A percentile compares a stretch with the other conserved stretches of the same genome.
Conservation (phyloP, 2,329 filamentous ascomycete genomes). For the Lachnellula suecica region DNA sequence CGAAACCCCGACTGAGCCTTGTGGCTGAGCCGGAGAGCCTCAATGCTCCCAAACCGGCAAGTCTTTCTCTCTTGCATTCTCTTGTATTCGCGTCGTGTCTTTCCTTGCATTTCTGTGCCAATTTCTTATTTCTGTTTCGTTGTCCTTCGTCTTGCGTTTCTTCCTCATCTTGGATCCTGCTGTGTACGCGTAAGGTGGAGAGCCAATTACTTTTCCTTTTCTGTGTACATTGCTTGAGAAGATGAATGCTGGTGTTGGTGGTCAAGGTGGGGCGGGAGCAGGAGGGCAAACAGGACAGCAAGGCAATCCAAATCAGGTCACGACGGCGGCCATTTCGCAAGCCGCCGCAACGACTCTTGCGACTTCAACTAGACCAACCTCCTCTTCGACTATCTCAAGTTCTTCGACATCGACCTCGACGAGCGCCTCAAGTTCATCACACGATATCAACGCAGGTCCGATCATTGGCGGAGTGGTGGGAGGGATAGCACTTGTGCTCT, state of each 20-base stretch:
- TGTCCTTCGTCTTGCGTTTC: background rate
- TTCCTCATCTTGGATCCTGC: background rate
- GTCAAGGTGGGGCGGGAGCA: background rate
- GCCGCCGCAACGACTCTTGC: background rate
- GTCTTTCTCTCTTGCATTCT: background rate
- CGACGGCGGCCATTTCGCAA: background rate
- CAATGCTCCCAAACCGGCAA: background rate
- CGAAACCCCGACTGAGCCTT: background rate
- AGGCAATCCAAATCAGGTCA: background rate
- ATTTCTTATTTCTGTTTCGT: background rate
- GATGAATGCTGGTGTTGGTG: background rate
- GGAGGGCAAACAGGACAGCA: background rate
- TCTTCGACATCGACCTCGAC: constrained; percentile 10
- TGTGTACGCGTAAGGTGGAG: constrained; percentile 1
- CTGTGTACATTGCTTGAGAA: background rate
- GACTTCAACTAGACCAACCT: background rate
- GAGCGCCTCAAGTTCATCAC: constrained; percentile 6
- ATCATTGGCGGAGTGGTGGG: constrained; percentile 22
- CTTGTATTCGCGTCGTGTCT: background rate
- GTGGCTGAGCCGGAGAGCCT: background rate
- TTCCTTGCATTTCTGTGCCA: background rate
- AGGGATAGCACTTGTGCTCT: constrained; percentile 14
- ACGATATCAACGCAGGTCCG: constrained; percentile 4
- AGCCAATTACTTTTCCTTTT: constrained; percentile 2
- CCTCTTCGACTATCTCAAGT: constrained; percentile 2